Percentiles rank a stretch among this genome's conserved stretches.
phyloP scores from a whole-genome alignment of 2,329 filamentous ascomycete species.

The Graphilbum sp. region DNA sequence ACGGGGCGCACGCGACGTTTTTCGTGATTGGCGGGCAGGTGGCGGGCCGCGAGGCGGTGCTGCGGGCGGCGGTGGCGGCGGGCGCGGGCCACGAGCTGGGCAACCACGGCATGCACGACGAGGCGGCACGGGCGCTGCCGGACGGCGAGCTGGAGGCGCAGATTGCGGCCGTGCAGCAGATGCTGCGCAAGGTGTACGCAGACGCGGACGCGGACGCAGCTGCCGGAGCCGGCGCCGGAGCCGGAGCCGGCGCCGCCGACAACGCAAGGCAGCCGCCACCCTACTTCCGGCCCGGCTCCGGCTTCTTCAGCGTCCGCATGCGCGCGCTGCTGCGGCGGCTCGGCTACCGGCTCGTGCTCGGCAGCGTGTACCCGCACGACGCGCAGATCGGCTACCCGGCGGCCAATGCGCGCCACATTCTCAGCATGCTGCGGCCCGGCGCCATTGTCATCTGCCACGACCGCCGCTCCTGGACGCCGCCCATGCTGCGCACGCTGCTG shows the following conservation, averaged over 20 bases:
- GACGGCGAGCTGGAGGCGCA: slow-evolving; percentile 43
- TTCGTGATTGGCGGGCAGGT: slow-evolving; percentile 78
- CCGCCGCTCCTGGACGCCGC: slow-evolving; percentile 62
- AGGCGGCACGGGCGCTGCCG: slow-evolving; percentile 48
- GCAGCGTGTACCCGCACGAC: slow-evolving; percentile 79
- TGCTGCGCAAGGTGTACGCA: slow-evolving; percentile 43
- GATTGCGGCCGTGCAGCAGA: slow-evolving; percentile 45
- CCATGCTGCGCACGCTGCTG: slow-evolving; percentile 59
- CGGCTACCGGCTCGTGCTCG: slow-evolving; percentile 60
- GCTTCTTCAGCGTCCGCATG: slow-evolving; percentile 64
- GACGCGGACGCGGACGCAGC: slow-evolving; percentile 20
- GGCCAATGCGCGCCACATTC: slow-evolving; percentile 61
- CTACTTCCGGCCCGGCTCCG: slow-evolving; percentile 73
- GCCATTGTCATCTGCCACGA: slow-evolving; percentile 80
- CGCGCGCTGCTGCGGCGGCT: slow-evolving; percentile 39
- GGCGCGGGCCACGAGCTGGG: slow-evolving; percentile 52
- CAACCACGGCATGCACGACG: slow-evolving; percentile 83
- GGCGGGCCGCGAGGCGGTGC: slow-evolving; percentile 31
- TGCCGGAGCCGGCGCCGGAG: no score
- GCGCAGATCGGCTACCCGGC: slow-evolving; percentile 58
- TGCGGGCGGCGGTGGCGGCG: slow-evolving; percentile 39
- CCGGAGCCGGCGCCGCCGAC: not conserved
- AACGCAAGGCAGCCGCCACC: slow-evolving; percentile 23
- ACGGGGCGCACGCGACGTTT: slow-evolving; percentile 64
- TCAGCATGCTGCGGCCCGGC: slow-evolving; percentile 64